Evolutionary conservation across 2,329 filamentous ascomycete species (phyloP).

Genomic region (Didymella segeticola): DNA sequence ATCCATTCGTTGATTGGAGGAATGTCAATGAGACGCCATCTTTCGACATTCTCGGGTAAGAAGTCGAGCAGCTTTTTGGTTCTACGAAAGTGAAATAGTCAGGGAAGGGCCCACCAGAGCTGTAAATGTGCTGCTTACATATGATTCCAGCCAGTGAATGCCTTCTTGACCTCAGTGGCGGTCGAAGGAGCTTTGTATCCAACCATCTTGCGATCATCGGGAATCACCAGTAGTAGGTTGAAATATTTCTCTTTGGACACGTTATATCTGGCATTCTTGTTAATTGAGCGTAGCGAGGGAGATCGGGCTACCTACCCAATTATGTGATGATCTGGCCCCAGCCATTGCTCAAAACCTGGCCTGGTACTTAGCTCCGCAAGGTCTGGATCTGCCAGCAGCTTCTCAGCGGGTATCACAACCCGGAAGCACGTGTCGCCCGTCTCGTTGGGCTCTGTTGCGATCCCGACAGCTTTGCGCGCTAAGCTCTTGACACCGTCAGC

Average conservation of each 20-base stretch:
- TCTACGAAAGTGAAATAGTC: too few species aligned
- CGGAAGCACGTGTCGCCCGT: background rate
- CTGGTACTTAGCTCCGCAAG: conserved; percentile 2
- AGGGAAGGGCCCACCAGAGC: too few species aligned
- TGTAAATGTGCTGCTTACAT: conserved; percentile 45
- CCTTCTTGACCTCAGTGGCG: conserved; percentile 62
- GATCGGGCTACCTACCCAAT: conserved; percentile 52
- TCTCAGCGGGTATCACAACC: background rate
- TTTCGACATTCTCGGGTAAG: background rate
- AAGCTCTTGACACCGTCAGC: background rate
- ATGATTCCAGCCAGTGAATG: conserved; percentile 68
- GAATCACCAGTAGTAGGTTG: conserved; percentile 55
- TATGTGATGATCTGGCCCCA: conserved; percentile 51
- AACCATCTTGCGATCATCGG: background rate
- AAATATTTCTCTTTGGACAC: conserved; percentile 56
- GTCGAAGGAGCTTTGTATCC: conserved; percentile 48
- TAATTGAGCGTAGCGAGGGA: conserved; percentile 56
- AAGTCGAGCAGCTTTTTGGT: background rate
- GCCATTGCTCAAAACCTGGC: conserved; percentile 19
- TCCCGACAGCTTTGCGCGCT: background rate
- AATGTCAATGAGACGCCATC: background rate
- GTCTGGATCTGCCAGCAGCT: background rate
- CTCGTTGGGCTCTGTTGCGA: background rate
- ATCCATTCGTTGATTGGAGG: background rate
- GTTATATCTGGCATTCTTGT: background rate